Base-by-base conservation (phyloP, 2,329 filamentous ascomycete genomes). In the Aspergillus niger region DNA sequence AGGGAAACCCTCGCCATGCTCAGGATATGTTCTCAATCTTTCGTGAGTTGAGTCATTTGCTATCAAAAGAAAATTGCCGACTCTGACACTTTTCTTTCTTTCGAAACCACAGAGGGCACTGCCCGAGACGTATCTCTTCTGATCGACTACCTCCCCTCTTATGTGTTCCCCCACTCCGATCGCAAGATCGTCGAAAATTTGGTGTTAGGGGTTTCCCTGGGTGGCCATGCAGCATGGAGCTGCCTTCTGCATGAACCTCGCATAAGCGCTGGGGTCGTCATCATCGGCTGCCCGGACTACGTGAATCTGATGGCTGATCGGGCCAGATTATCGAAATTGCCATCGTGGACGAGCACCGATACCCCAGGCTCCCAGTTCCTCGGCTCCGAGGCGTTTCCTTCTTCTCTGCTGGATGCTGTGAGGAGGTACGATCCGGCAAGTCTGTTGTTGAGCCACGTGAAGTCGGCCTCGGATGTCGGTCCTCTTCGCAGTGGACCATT, bases 221-320 rank as follows among this genome's bases (percentile, higher is more conserved):
- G 95, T 5, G 95, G 91, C 0, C 95, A 98, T 74, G 87, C 90
- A 11, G 88, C 89, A 1, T 98, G 94, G 92, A 90, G 96, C 72
- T 84, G 87, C 28, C 77, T 97, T 60, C 85, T 97, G 49, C 84
- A 86, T 39, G 93, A 98, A 62, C 86, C 88, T 17, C 85, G 92
- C 64, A 85, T 98, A 58, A 88, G 83, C n/a, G 88, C 90, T 0
- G 92, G 86, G 1, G 87, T 96, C 7, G 83, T 91, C 2, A 84
- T 97, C 24, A 91, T 98, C 56, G 95, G 94, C 1, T 97, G 92
- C 75, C 92, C 93, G 0, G 94, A 99, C 76, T 97, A 91, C 69
- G 86, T 88, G 64, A 82, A 90, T 74, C 80, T 98, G 15, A 90
- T 98, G 86, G 82, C 81, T 8, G 88, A 94, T 68, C 91, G 95